Base-by-base conservation (phyloP, 352 stramenopile species). In the Pythium volutum region DNA sequence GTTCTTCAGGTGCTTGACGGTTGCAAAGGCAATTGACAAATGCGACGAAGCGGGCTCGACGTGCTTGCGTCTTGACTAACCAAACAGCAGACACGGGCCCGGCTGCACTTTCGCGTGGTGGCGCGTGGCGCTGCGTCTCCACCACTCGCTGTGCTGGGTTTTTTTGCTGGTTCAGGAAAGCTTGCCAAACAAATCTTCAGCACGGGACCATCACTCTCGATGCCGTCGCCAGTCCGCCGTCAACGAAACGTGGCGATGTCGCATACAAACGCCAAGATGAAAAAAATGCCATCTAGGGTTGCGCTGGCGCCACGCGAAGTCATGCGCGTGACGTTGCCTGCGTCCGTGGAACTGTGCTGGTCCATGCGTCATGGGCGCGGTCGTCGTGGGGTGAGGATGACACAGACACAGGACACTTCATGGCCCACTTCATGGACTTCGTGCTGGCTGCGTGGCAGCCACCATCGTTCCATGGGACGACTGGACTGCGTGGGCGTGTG, bases 181-280 rank as follows among this genome's bases (percentile, higher is more conserved):
- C 4, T 29, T 41, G 12, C 7, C 18, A 27, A n/a, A 46, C 3
- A 11, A 11, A 36, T 2, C 38, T 62, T 42, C 9, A 33, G 41
- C 27, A 42, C 48, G 43, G 18, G 48, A 59, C 58, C 58, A 53
- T 54, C 58, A 64, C 58, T 64, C 58, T 56, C 34, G 33, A 25
- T 8, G n/a, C 11, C 6, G 15, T 45, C 38, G 14, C 15, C 38
- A 22, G 38, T 22, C 38, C 10, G 15, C n/a, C 18, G 42, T 29
- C 42, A n/a, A 7, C n/a, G 10, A 36, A 36, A 11, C n/a, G 31
- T 36, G 31, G 31, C 9, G 16, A 23, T 53, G 43, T 26, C 31
- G 29, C 41, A 61, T 53, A 61, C 54, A 61, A 47, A 53, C 27
- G 11, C 20, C 42, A 27, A 53, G 51, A 61, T 22, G 38, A 61